These are phyloP conservation scores for Xylaria digitata DNA, from an alignment of 2,329 filamentous ascomycete genomes.

Conservation along the genomic window DNA sequence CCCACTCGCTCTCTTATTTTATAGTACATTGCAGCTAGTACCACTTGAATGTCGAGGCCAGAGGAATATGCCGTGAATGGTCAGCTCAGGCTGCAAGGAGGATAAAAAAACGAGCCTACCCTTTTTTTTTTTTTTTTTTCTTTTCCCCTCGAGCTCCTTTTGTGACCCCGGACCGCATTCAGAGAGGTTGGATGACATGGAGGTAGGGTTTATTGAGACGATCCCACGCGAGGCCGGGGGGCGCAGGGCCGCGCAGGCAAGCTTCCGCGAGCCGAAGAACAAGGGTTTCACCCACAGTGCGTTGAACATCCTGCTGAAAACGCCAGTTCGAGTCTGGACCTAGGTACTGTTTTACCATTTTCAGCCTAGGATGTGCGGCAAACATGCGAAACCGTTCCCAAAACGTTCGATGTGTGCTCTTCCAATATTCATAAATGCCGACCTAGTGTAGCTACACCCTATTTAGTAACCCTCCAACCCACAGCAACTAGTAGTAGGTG, in stretches of 20 bases:
- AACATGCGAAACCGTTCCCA: slow-evolving; percentile 33
- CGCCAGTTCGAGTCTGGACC: slow-evolving; percentile 19
- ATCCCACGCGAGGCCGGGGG: slow-evolving; percentile 35
- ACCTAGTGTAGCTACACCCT: slow-evolving; percentile 12
- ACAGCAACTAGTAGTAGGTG: slow-evolving; percentile 34
- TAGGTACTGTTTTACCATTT: slow-evolving; percentile 26
- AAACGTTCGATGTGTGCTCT: slow-evolving; percentile 31
- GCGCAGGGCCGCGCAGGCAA: slow-evolving; percentile 21
- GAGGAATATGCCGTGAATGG: slow-evolving; percentile 22
- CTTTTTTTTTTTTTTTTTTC: slow-evolving; percentile 16
- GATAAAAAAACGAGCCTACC: slow-evolving; percentile 25
- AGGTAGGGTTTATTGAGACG: slow-evolving; percentile 35
- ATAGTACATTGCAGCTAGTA: slow-evolving; percentile 13
- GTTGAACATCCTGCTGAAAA: slow-evolving; percentile 6
- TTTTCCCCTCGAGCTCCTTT: slow-evolving; percentile 23
- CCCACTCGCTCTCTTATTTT: slow-evolving; percentile 21
- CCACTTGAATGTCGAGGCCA: slow-evolving; percentile 14
- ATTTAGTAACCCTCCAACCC: background rate
- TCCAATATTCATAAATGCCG: slow-evolving; percentile 15
- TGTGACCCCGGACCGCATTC: slow-evolving; percentile 9
- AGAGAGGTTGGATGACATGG: slow-evolving; percentile 28
- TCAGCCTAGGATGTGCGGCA: slow-evolving; percentile 31
- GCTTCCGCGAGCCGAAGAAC: slow-evolving; percentile 39
- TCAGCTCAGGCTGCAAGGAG: slow-evolving; percentile 30
- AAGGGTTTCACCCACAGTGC: slow-evolving; percentile 27